phyloP scores from a whole-genome alignment of 2,329 filamentous ascomycete species.

The Hirsutella minnesotensis region DNA sequence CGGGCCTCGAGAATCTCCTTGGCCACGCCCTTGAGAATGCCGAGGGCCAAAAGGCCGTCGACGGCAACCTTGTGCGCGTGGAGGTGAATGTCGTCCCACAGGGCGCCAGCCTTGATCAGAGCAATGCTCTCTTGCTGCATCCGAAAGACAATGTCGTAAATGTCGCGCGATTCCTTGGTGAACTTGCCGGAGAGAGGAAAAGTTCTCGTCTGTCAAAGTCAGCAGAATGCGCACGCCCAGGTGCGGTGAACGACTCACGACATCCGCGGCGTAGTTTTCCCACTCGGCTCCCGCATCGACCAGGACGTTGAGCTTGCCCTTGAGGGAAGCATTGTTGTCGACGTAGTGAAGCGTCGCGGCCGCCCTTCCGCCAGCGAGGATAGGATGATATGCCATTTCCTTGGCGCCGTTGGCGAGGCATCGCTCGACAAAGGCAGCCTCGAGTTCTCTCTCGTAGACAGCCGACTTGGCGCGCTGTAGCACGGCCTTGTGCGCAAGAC shows the following conservation, averaged over 20 bases:
- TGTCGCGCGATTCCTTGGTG: slow-evolving; percentile 54
- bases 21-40: slow-evolving; percentile 56
- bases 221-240: background rate
- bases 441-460: slow-evolving; percentile 70
- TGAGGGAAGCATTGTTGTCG: slow-evolving; percentile 59
- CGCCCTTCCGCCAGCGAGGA: slow-evolving; percentile 68
- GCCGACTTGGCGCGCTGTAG: slow-evolving; percentile 50
- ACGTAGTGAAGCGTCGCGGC: slow-evolving; percentile 84
- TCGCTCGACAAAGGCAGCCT: slow-evolving; percentile 65
- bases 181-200: slow-evolving; percentile 71
- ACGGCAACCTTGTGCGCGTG: slow-evolving; percentile 75
- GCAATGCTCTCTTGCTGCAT: slow-evolving; percentile 77
- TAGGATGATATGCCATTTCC: slow-evolving; percentile 79
- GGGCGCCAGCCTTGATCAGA: slow-evolving; percentile 58
- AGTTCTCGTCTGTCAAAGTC: slow-evolving; percentile 54
- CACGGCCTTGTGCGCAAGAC: slow-evolving; percentile 53
- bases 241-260: slow-evolving; percentile 24
- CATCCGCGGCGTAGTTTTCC: slow-evolving; percentile 59
- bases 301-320: slow-evolving; percentile 65
- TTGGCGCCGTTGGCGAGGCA: slow-evolving; percentile 66
- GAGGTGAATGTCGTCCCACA: slow-evolving; percentile 73
- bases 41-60: slow-evolving; percentile 62
- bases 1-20: slow-evolving; percentile 66
- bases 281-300: slow-evolving; percentile 76
- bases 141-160: slow-evolving; percentile 72